phyloP scores from a whole-genome alignment of 768 basidiomycete genomes.

The Pholiota microspora region DNA sequence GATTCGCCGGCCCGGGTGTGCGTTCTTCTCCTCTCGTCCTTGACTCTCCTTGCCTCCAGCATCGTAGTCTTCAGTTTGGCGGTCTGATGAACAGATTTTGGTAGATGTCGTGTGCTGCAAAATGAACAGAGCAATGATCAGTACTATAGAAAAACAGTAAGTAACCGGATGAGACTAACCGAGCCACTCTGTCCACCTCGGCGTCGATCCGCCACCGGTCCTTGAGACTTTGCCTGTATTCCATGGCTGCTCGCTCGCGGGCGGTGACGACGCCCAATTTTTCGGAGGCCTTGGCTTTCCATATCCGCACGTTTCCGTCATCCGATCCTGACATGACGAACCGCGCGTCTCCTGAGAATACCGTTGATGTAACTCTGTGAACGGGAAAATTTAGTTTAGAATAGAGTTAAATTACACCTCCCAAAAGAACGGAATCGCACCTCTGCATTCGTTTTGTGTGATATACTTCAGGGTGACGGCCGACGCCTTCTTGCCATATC shows the following conservation, averaged over 20 bases:
- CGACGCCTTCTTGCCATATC: slow-evolving; percentile 88
- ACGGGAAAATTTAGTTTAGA: not conserved
- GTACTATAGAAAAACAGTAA: slow-evolving; percentile 2
- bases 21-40: slow-evolving; percentile 89
- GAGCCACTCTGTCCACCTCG: slow-evolving; percentile 76
- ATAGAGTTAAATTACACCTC: no score
- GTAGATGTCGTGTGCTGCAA: slow-evolving; percentile 74
- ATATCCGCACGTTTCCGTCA: slow-evolving; percentile 91
- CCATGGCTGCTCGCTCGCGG: slow-evolving; percentile 86
- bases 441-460: slow-evolving; percentile 99
- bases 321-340: slow-evolving; percentile 92
- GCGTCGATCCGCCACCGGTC: slow-evolving; percentile 86
- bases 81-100: slow-evolving; percentile 89
- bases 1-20: slow-evolving; percentile 83
- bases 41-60: slow-evolving; percentile 85
- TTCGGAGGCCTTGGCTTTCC: slow-evolving; percentile 92
- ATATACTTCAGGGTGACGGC: slow-evolving; percentile 84
- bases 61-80: slow-evolving; percentile 88
- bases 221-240: slow-evolving; percentile 87
- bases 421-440: slow-evolving; percentile 34
- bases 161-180: slow-evolving; percentile 46
- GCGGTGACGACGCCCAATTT: slow-evolving; percentile 90
- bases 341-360: slow-evolving; percentile 87
- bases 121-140: not conserved
- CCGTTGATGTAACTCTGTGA: slow-evolving; percentile 78